Percentiles rank a stretch among this genome's conserved stretches.
Evolutionary conservation across 1,139 yeast species (phyloP).

Genomic region (Eremothecium sinecaudum): DNA sequence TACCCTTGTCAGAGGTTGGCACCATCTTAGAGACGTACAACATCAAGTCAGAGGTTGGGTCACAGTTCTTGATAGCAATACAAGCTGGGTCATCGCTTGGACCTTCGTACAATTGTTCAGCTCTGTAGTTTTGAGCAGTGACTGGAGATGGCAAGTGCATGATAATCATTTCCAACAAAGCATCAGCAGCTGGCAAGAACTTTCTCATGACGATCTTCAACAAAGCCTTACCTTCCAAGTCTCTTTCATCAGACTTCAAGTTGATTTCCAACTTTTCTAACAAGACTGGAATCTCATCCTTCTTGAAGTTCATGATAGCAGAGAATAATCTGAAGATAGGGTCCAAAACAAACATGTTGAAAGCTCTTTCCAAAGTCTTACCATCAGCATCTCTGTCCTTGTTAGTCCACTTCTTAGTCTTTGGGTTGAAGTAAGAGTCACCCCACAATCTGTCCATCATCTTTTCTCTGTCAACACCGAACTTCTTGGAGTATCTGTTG

Average conservation of each 20-base stretch:
- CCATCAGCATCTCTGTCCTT: slow-evolving; percentile 95
- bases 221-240: slow-evolving; percentile 96
- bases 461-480: slow-evolving; percentile 96
- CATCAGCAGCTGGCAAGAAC: slow-evolving; percentile 99
- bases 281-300: slow-evolving; percentile 85
- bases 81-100: slow-evolving; percentile 91
- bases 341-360: slow-evolving; percentile 98
- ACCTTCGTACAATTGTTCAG: slow-evolving; percentile 98
- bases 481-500: slow-evolving; percentile 95
- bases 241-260: slow-evolving; percentile 92
- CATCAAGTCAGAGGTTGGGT: slow-evolving; percentile 97
- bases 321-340: slow-evolving; percentile 97
- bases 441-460: slow-evolving; percentile 99
- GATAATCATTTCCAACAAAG: slow-evolving; percentile 97
- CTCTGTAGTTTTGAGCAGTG: slow-evolving; percentile 98
- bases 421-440: slow-evolving; percentile 99
- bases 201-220: slow-evolving; percentile 98
- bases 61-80: slow-evolving; percentile 94
- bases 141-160: slow-evolving; percentile 99
- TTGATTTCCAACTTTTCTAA: slow-evolving; percentile 85
- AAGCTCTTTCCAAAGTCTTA: slow-evolving; percentile 94
- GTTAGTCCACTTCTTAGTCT: slow-evolving; percentile 99
- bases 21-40: slow-evolving; percentile 99
- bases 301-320: slow-evolving; percentile 95
- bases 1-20: slow-evolving; percentile 99